phyloP scores from a whole-genome alignment of 1,284 basidiomycete genomes.

The Porphyrellus sp. region DNA sequence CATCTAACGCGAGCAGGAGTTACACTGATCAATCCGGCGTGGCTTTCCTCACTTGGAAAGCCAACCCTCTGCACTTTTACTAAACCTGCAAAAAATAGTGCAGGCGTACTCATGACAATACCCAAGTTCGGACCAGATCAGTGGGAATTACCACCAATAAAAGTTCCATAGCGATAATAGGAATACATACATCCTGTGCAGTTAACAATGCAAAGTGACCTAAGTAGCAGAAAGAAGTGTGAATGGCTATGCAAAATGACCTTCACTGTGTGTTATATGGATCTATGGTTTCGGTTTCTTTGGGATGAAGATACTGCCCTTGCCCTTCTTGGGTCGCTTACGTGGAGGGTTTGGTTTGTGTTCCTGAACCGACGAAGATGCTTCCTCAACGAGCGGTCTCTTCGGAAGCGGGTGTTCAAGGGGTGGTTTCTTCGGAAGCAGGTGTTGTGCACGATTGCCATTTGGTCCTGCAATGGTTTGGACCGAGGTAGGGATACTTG shows the following conservation, averaged over 20 bases:
- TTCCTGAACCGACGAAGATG: constrained; percentile 16
- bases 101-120: constrained; percentile 64
- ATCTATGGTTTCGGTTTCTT: constrained; percentile 36
- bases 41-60: constrained; percentile 82
- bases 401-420: constrained; percentile 20
- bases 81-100: constrained; percentile 74
- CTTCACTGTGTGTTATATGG: background rate
- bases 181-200: constrained; percentile 15
- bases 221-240: constrained; percentile 3
- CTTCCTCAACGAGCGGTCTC: constrained; percentile 21
- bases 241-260: constrained; percentile 2
- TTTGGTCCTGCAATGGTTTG: constrained; percentile 4
- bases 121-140: constrained; percentile 81
- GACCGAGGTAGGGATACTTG: background rate
- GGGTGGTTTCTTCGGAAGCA: constrained; percentile 25
- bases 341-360: constrained; percentile 14
- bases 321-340: constrained; percentile 43
- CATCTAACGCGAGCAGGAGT: constrained; percentile 48
- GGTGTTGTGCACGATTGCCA: background rate
- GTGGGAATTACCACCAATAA: constrained; percentile 83
- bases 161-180: constrained; percentile 35
- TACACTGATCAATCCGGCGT: constrained; percentile 85
- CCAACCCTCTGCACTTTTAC: constrained; percentile 83
- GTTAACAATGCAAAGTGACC: constrained; percentile 5
- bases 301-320: constrained; percentile 50